Percentiles rank a stretch among this genome's conserved stretches.
phyloP scores from a whole-genome alignment of 2,329 filamentous ascomycete species.

The Botrytis cinerea region DNA sequence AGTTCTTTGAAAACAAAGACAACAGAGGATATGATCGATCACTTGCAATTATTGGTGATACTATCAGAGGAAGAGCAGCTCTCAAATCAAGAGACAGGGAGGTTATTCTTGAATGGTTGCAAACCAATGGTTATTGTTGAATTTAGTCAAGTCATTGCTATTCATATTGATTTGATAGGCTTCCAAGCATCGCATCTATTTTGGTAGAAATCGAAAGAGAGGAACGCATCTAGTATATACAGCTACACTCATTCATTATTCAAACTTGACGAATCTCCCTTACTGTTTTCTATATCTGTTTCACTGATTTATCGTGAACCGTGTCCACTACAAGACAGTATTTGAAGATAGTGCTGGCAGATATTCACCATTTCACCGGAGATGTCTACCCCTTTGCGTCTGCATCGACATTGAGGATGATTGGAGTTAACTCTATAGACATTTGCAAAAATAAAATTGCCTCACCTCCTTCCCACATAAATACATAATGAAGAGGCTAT shows the following conservation, averaged over 20 bases:
- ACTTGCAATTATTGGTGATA: constrained; percentile 81
- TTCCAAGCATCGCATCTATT: not conserved
- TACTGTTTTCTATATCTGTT: no score
- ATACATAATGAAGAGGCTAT: not conserved
- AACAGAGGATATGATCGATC: constrained; percentile 84
- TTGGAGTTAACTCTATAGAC: not conserved
- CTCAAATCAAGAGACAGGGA: constrained; percentile 78
- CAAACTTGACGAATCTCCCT: not conserved
- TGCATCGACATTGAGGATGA: no score
- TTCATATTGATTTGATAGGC: not conserved
- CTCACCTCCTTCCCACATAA: not conserved
- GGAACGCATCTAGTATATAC: not conserved
- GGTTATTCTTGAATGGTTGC: constrained; percentile 77
- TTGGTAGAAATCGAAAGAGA: not conserved
- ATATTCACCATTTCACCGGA: no score
- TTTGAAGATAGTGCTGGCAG: no score
- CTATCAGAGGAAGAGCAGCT: constrained; percentile 76
- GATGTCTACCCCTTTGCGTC: no score
- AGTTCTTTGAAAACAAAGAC: constrained; percentile 86
- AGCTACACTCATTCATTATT: not conserved
- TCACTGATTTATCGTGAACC: not conserved
- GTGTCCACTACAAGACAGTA: not conserved
- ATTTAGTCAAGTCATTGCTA: not conserved
- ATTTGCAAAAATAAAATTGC: not conserved
- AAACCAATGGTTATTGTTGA: constrained; percentile 55